phyloP scores from a whole-genome alignment of 2,329 filamentous ascomycete species.

The Fusarium sp. region DNA sequence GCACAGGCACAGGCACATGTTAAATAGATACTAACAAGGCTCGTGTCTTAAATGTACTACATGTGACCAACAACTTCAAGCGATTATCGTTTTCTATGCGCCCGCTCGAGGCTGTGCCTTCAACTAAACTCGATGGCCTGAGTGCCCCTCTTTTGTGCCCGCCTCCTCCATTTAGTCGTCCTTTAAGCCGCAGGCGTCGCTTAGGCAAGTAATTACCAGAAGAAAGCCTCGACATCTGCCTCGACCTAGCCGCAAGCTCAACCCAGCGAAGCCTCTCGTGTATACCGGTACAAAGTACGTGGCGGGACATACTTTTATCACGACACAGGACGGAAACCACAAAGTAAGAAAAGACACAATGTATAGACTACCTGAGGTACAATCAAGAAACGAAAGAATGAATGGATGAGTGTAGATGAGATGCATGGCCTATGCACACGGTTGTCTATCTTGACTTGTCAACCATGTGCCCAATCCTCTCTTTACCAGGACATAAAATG shows the following conservation, averaged over 20 bases:
- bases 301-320: neutral
- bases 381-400: constrained; percentile 41
- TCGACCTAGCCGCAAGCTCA: neutral
- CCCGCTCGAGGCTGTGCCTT: constrained; percentile 27
- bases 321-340: neutral
- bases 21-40: constrained; percentile 11
- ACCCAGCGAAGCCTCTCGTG: too few species aligned
- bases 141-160: constrained; percentile 5
- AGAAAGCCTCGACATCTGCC: neutral
- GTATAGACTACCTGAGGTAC: constrained; percentile 47
- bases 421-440: constrained; percentile 12
- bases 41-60: constrained; percentile 14
- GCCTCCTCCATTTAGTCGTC: neutral
- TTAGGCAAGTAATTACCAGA: neutral
- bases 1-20: neutral
- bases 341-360: constrained; percentile 42
- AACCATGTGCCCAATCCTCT: constrained; percentile 11
- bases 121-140: neutral
- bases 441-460: constrained; percentile 17
- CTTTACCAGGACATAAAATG: constrained; percentile 6
- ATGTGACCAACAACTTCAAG: constrained; percentile 34
- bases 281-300: neutral
- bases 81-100: constrained; percentile 28
- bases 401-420: constrained; percentile 19
- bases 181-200: too few species aligned